These are phyloP conservation scores for Penicillium alfredii DNA, from an alignment of 495 filamentous ascomycete species.

Conservation along the genomic window DNA sequence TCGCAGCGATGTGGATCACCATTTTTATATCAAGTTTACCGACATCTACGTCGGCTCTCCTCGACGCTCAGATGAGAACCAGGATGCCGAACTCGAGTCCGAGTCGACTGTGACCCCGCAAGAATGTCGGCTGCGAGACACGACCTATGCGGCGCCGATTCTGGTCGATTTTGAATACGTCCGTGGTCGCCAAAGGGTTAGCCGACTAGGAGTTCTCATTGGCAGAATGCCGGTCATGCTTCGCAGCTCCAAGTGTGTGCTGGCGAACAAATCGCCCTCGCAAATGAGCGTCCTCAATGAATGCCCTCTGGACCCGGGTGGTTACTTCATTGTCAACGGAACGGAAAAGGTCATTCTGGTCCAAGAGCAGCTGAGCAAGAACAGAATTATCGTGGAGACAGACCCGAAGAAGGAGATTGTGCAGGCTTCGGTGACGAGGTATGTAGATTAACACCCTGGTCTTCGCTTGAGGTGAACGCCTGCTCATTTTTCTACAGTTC, in stretches of 20 bases:
- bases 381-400: conserved; percentile 92
- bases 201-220: conserved; percentile 65
- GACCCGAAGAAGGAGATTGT: conserved; percentile 85
- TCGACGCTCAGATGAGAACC: conserved; percentile 62
- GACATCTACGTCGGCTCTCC: conserved; percentile 81
- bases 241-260: conserved; percentile 83
- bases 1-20: conserved; percentile 79
- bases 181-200: conserved; percentile 64
- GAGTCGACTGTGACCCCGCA: conserved; percentile 67
- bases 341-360: conserved; percentile 98
- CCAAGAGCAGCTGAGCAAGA: conserved; percentile 97
- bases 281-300: conserved; percentile 87
- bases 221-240: conserved; percentile 95
- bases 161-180: conserved; percentile 83
- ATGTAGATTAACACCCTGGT: conserved; percentile 2
- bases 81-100: conserved; percentile 50
- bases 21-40: conserved; percentile 82
- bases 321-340: conserved; percentile 96
- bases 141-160: conserved; percentile 91
- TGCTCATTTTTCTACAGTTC: conserved; percentile 51
- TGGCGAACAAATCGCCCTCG: conserved; percentile 69
- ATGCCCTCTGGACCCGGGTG: conserved; percentile 91
- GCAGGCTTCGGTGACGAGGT: conserved; percentile 91
- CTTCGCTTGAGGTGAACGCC: neutral
- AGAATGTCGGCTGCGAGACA: conserved; percentile 91